Base-by-base conservation (phyloP, 2,329 filamentous ascomycete genomes). In the Trichoderma atrobrunneum region DNA sequence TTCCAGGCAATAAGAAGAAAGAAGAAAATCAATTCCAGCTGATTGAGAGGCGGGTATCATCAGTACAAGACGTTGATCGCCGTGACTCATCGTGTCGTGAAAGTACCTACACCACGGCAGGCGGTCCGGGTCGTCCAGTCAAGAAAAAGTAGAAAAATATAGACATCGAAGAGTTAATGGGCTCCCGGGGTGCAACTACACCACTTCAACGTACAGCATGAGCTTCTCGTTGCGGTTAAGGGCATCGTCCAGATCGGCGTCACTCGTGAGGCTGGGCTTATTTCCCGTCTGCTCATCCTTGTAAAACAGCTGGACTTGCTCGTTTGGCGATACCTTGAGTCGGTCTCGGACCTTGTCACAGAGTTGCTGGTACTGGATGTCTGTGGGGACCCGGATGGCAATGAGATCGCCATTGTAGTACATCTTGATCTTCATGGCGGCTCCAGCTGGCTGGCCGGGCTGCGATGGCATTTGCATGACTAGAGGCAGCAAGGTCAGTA, bases 351-450 rank as follows among this genome's bases (percentile, higher is more conserved):
- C 90, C 82, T 96, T 97, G 75, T 94, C 91, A 76, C 92, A 91
- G 10, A 99, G 87, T 73, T 94, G 92, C 68, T 88, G 85, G 81
- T 91, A 96, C 69, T 88, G 88, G 77, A 97, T 94, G 70, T 97
- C 92, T 1, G 88, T 88, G 0, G 95, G 92, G 70, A 98, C 93
- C 39, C 95, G 91, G 77, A 99, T 94, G 59, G 96, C 93, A 76
- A 98, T 95, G 71, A 97, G 89, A 76, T 98, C 95, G 73, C 95
- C 92, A 75, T 95, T 93, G 84, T 94, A 98, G 84, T 93, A 96
- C 69, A 98, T 92, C 84, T 98, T 98, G 80, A 98, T 93, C 82
- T 98, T 98, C 85, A 98, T 91, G 4, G 39, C 81, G 56, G 57
- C 61, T 32, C 32, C 54, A 7, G 54, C 43, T 16, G 36, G 32